phyloP scores from a whole-genome alignment of 441 rosid genomes.

The Syzygium malaccense region DNA sequence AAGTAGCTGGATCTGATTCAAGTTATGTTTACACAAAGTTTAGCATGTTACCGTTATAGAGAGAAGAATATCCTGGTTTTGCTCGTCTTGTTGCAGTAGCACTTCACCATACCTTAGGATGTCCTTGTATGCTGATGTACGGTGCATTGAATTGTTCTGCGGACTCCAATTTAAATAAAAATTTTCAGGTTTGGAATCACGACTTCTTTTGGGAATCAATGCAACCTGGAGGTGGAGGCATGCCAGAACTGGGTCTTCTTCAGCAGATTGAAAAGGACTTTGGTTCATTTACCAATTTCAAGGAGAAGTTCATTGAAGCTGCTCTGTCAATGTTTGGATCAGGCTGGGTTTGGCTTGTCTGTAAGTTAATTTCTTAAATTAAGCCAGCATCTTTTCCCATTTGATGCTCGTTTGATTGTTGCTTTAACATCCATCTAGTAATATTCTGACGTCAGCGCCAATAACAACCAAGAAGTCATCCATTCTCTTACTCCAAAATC shows the following conservation, averaged over 20 bases:
- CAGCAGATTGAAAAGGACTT: constrained; percentile 92
- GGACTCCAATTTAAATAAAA: background rate
- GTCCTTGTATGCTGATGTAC: background rate
- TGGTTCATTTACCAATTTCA: constrained; percentile 73
- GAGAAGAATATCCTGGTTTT: background rate
- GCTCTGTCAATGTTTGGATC: constrained; percentile 75
- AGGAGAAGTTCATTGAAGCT: constrained; percentile 55
- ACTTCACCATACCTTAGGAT: background rate
- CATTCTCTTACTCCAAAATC: background rate
- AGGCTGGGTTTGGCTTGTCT: constrained; percentile 93
- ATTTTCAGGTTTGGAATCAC: constrained; percentile 81
- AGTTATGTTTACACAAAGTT: background rate
- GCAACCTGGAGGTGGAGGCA: constrained; percentile 88
- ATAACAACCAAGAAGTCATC: background rate
- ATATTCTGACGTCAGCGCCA: background rate
- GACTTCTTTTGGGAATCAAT: constrained; percentile 98
- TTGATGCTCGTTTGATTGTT: background rate
- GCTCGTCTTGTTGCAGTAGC: background rate
- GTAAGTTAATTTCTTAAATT: constrained; percentile 32
- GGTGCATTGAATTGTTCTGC: background rate
- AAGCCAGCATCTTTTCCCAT: background rate
- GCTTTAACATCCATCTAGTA: background rate
- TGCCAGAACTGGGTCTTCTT: constrained; percentile 71
- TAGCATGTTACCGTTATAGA: background rate
- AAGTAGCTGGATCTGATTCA: background rate